A percentile compares a stretch with the other conserved stretches of the same genome.
Evolutionary conservation across 2,329 filamentous ascomycete genomes (phyloP).

Genomic region (Pseudogymnoascus verrucosus): DNA sequence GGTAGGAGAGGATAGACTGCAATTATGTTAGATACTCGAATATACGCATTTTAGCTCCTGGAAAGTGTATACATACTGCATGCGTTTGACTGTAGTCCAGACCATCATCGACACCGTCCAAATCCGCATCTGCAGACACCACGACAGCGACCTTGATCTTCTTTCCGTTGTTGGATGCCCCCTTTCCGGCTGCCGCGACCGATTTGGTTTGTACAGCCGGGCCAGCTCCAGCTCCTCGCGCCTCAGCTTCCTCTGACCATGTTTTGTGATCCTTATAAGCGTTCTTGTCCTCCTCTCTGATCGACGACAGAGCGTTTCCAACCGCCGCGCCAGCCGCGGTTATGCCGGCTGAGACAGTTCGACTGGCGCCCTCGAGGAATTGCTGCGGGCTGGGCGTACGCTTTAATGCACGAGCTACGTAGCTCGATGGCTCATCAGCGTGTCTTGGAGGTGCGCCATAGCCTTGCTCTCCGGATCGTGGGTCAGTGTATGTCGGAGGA

Average conservation of each 20-base stretch:
- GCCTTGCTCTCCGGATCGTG: conserved; percentile 31
- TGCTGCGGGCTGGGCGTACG: conserved; percentile 83
- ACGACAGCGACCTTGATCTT: conserved; percentile 81
- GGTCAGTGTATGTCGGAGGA: conserved; percentile 34
- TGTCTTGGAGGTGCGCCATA: conserved; percentile 34
- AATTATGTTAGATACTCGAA: conserved; percentile 13
- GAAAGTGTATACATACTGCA: conserved; percentile 53
- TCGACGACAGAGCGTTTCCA: conserved; percentile 73
- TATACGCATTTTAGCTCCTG: conserved; percentile 8
- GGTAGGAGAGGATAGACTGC: conserved; percentile 80
- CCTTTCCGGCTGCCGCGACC: background rate
- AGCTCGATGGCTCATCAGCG: conserved; percentile 43
- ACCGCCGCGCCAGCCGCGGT: conserved; percentile 76
- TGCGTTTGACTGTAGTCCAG: conserved; percentile 63
- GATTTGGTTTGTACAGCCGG: conserved; percentile 15
- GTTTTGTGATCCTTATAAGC: conserved; percentile 80
- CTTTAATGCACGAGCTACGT: conserved; percentile 69
- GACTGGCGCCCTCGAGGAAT: conserved; percentile 75
- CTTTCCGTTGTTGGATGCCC: conserved; percentile 23
- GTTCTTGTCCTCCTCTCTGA: conserved; percentile 73
- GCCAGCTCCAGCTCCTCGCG: conserved; percentile 45
- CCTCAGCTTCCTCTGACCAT: conserved; percentile 85
- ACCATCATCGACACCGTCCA: conserved; percentile 51
- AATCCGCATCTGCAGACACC: conserved; percentile 66
- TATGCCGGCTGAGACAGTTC: conserved; percentile 71